A percentile compares a stretch with the other conserved stretches of the same genome.
Evolutionary conservation across 2,329 filamentous ascomycete species (phyloP).

Genomic region (Claviceps digitariae): DNA sequence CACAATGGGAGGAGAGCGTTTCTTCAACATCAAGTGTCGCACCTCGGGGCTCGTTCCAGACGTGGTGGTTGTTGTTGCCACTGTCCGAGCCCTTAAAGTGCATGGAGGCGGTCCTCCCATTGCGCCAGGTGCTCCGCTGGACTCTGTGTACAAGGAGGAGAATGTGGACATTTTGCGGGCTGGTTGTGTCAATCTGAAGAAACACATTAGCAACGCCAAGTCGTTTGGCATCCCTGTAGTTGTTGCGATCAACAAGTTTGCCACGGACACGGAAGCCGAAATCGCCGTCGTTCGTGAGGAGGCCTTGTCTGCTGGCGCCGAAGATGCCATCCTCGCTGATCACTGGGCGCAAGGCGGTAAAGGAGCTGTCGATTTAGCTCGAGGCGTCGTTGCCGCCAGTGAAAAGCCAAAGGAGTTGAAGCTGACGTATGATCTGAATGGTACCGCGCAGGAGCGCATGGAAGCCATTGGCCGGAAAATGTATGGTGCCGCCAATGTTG

Average conservation of each 20-base stretch:
- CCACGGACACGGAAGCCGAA: slow-evolving; percentile 86
- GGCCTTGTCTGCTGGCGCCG: slow-evolving; percentile 78
- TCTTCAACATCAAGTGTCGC: slow-evolving; percentile 99
- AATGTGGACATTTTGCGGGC: slow-evolving; percentile 82
- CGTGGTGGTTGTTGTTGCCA: slow-evolving; percentile 88
- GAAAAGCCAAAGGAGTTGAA: slow-evolving; percentile 78
- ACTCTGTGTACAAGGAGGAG: slow-evolving; percentile 81
- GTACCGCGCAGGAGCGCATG: slow-evolving; percentile 75
- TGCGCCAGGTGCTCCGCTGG: slow-evolving; percentile 69
- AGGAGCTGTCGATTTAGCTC: slow-evolving; percentile 78
- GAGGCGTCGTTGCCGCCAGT: slow-evolving; percentile 70
- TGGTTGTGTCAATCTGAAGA: slow-evolving; percentile 87
- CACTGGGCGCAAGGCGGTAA: slow-evolving; percentile 95
- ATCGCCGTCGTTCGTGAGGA: slow-evolving; percentile 82
- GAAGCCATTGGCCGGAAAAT: slow-evolving; percentile 81
- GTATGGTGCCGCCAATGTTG: slow-evolving; percentile 83
- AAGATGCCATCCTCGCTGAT: slow-evolving; percentile 85
- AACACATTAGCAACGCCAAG: slow-evolving; percentile 86
- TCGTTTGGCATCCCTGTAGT: slow-evolving; percentile 86
- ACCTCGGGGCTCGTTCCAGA: slow-evolving; percentile 87
- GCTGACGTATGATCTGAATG: slow-evolving; percentile 70
- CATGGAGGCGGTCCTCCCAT: slow-evolving; percentile 95
- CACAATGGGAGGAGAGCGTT: slow-evolving; percentile 97
- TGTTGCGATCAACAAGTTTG: slow-evolving; percentile 94
- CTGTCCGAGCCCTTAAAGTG: slow-evolving; percentile 89